Base-by-base conservation (phyloP, 805 yeast species). In the Candida insectorum region DNA sequence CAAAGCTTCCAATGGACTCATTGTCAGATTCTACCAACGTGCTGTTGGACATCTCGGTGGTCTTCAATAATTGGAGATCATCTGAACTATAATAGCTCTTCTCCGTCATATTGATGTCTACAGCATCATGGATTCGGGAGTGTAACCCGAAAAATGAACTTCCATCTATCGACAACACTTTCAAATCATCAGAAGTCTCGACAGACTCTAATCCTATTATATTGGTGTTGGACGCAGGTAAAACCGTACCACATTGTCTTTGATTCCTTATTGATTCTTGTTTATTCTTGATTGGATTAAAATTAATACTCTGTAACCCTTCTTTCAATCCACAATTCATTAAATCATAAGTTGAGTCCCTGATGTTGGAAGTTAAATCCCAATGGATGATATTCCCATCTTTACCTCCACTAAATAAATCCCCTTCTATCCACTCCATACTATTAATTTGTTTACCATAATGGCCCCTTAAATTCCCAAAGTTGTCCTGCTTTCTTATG, bases 371-470 rank as follows among this genome's bases (percentile, higher is more conserved):
- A 6, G 69, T 54, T 30, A 76, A 58, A 52, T 77, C 76, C 89
- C 89, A 82, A 38, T 77, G 77, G 8, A 79, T 64, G n/a, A 83
- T 71, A 34, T 69, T 73, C 4, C 88, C 88, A 48, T 82, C 87
- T 30, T 64, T 58, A 2, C 82, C 75, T 6, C 83, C 79, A 1
- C 82, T 66, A 47, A 76, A 73, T 19, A 81, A 41, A 49, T 75
- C 77, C 15, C 62, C 56, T 17, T 60, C 58, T 33, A 65, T 63
- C 91, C 93, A 85, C 40, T 77, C 75, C 24, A 85, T 46, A 15
- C 77, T 58, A 6, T 77, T 73, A 11, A 85, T 63, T 13, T 41
- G 38, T n/a, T 30, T 31, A 21, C 56, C 54, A 39, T 73, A 79
- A 47, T 81, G 87, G 1, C 85, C 85, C 2, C 59, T 50, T 24